phyloP scores from a whole-genome alignment of 2,329 filamentous ascomycete species.

The Exophiala lecanii-corni region DNA sequence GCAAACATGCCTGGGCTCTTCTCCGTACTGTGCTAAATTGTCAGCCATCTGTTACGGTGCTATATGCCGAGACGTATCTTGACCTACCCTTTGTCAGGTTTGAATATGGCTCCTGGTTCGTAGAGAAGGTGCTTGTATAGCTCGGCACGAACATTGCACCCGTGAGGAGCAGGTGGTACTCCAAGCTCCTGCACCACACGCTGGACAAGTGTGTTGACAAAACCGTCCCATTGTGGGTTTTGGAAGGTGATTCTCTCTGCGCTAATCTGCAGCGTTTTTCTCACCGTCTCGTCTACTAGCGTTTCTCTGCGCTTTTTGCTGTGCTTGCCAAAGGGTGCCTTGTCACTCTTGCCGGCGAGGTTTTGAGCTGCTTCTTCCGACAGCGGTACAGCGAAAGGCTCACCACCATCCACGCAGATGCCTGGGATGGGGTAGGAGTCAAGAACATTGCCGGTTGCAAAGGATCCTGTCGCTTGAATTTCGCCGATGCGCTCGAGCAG shows the following conservation, averaged over 20 bases:
- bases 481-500: no score
- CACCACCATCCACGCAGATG: conserved; percentile 16
- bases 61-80: no score
- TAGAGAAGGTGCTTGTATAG: conserved; percentile 51
- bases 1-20: conserved; percentile 49
- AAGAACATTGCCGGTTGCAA: conserved; percentile 8
- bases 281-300: conserved; percentile 37
- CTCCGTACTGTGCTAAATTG: no score
- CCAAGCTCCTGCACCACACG: no score
- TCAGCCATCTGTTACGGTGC: no score
- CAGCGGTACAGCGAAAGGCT: conserved; percentile 22
- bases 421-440: conserved; percentile 14
- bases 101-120: conserved; percentile 48
- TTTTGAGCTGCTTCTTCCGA: conserved; percentile 16
- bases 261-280: conserved; percentile 45
- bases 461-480: no score
- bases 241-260: no score
- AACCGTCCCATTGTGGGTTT: no score
- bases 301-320: no score
- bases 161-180: no score
- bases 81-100: conserved; percentile 43
- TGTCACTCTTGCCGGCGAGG: conserved; percentile 21
- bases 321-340: conserved; percentile 36
- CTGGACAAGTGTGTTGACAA: no score
- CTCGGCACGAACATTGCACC: no score